A percentile compares a stretch with the other conserved stretches of the same genome.
phyloP scores from a whole-genome alignment of 2,329 filamentous ascomycete species.

The Claviceps spartinae region DNA sequence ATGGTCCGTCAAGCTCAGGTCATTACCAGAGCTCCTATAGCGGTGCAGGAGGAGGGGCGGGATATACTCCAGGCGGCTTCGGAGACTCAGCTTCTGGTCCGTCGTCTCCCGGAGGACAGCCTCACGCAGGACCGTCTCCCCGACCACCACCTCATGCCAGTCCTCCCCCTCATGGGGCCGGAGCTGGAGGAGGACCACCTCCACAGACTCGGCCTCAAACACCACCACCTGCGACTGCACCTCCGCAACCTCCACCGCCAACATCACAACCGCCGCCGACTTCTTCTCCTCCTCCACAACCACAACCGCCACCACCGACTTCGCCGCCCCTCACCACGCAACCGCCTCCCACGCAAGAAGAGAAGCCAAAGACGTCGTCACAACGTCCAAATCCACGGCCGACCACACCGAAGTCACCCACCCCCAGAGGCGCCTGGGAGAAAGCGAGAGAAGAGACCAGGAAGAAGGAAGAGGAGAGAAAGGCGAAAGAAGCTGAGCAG shows the following conservation, averaged over 20 bases:
- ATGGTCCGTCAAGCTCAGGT: slow-evolving; percentile 9
- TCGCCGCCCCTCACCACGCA: not conserved
- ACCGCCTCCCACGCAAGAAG: slow-evolving; percentile 5
- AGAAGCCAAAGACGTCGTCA: slow-evolving; percentile 9
- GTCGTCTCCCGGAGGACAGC: slow-evolving; percentile 17
- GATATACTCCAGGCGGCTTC: slow-evolving; percentile 15
- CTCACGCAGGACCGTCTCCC: slow-evolving; percentile 14
- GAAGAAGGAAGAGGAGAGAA: slow-evolving; percentile 50
- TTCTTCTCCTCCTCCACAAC: not conserved
- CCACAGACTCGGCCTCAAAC: slow-evolving; percentile 6
- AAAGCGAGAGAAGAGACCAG: slow-evolving; percentile 55
- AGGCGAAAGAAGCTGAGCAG: slow-evolving; percentile 45
- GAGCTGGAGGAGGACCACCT: slow-evolving; percentile 3
- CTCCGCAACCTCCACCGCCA: not conserved
- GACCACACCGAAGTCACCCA: slow-evolving; percentile 8
- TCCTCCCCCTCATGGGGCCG: not conserved
- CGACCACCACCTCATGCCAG: slow-evolving; percentile 17
- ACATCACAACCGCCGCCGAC: not conserved
- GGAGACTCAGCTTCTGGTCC: slow-evolving; percentile 17
- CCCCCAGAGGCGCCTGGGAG: slow-evolving; percentile 45
- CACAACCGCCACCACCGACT: not conserved
- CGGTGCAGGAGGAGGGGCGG: slow-evolving; percentile 9
- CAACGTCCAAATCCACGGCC: slow-evolving; percentile 12
- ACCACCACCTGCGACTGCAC: slow-evolving; percentile 1
- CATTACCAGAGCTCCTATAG: slow-evolving; percentile 11